These are phyloP conservation scores for Penicillium oxalicum DNA, from an alignment of 2,329 filamentous ascomycete species.

Conservation along the genomic window DNA sequence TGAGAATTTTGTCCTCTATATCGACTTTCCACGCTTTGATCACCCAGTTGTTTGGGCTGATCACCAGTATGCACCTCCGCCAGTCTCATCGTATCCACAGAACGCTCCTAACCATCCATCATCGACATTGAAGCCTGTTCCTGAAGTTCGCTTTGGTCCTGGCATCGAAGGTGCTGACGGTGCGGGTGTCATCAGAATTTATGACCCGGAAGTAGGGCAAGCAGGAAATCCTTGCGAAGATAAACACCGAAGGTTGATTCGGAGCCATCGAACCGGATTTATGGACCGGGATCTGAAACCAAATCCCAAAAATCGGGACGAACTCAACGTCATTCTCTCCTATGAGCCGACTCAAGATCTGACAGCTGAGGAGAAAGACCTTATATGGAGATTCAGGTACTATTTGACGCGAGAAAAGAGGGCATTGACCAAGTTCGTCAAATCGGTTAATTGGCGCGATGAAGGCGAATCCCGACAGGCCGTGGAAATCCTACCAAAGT, in stretches of 20 bases:
- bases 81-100: conserved; percentile 68
- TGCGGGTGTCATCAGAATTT: conserved; percentile 66
- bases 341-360: conserved; percentile 89
- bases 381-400: conserved; percentile 96
- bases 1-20: conserved; percentile 72
- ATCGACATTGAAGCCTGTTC: conserved; percentile 69
- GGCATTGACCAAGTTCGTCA: conserved; percentile 93
- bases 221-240: conserved; percentile 89
- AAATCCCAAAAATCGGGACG: conserved; percentile 90
- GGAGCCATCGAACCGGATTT: conserved; percentile 88
- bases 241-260: conserved; percentile 86
- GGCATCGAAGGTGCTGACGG: conserved; percentile 68
- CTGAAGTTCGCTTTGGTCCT: conserved; percentile 83
- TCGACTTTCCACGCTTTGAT: conserved; percentile 91
- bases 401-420: conserved; percentile 88
- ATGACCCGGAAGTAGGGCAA: conserved; percentile 86
- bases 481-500: conserved; percentile 80
- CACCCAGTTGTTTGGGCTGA: conserved; percentile 94
- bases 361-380: conserved; percentile 84
- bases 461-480: conserved; percentile 79
- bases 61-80: conserved; percentile 81
- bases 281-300: conserved; percentile 93
- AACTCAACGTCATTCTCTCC: conserved; percentile 82
- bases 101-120: conserved; percentile 59
- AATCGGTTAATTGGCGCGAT: conserved; percentile 93